Evolutionary conservation across 1,284 basidiomycete species (phyloP).

Genomic region (Ganoderma leucocontextum): DNA sequence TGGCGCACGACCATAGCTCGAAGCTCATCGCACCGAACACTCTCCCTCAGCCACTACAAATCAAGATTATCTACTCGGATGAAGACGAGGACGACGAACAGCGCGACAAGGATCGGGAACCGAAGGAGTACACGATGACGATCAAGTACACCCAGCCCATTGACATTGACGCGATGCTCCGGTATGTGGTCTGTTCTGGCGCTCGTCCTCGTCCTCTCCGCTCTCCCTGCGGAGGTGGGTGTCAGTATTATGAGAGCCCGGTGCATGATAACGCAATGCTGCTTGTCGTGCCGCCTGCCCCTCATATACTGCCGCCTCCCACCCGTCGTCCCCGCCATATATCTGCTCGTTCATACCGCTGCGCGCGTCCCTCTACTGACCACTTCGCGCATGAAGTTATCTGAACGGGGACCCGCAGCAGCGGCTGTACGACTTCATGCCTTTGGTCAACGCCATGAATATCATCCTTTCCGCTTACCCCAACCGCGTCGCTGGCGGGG

Average conservation of each 20-base stretch:
- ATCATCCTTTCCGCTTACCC: constrained; percentile 72
- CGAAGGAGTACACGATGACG: constrained; percentile 68
- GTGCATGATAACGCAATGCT: constrained; percentile 20
- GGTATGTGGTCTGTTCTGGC: constrained; percentile 48
- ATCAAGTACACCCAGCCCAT: constrained; percentile 67
- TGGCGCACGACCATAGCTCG: constrained; percentile 74
- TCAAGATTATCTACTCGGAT: constrained; percentile 67
- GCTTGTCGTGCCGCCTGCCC: constrained; percentile 27
- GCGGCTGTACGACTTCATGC: constrained; percentile 69
- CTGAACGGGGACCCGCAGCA: constrained; percentile 66
- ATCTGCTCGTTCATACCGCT: constrained; percentile 12
- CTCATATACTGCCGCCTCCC: constrained; percentile 33
- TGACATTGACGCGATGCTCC: constrained; percentile 62
- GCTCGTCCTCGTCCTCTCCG: constrained; percentile 2
- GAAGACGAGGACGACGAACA: constrained; percentile 64
- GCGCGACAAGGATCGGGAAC: constrained; percentile 35
- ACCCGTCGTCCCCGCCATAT: constrained; percentile 18
- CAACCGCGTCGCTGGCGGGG: constrained; percentile 62
- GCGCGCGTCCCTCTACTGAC: constrained; percentile 27
- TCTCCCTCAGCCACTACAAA: constrained; percentile 65
- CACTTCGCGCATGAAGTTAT: constrained; percentile 52
- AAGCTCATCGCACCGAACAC: constrained; percentile 67
- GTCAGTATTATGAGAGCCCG: constrained; percentile 32
- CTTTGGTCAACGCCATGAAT: constrained; percentile 77
- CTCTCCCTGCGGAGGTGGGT: constrained; percentile 25